Evolutionary conservation across 1,139 yeast species (phyloP), one percentile per base, ranked within the genome.

Genomic region (Yamadazyma atlantica): DNA sequence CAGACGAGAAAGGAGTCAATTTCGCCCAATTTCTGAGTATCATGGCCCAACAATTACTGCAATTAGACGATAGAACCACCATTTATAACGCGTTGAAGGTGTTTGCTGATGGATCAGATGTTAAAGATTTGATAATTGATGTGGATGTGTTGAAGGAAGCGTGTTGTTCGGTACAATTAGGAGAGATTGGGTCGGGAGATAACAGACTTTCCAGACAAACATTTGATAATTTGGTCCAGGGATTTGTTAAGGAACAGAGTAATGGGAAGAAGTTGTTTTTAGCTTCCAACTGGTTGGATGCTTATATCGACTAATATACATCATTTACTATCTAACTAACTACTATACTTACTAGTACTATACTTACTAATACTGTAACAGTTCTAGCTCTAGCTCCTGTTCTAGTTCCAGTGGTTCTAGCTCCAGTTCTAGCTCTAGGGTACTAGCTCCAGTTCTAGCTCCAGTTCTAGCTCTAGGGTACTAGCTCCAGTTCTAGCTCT

Each of bases 21-120:
- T 87, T 89, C 53, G 80, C 94, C 3, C 77, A 76, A 34, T 90
- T 82, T 57, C 66, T 85, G 53, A 77, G 83, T 4, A 64, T 82
- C 31, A 80, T 90, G 82, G 79, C 88, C 2, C 63, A 64, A 5
- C 78, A 77, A 43, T 59, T 85, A 35, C 66, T 71, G 38, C 71
- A 72, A 39, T 66, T 87, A 39, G 85, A 88, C 19, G 78, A 80
- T 38, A 68, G 75, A 31, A 65, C 67, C 21, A 86, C 86, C 40
- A 64, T 90, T 12, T 59, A 68, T 37, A 71, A 75, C 33, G 90
- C 95, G 4, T 71, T 89, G 47, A 69, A 69, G 41, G 77, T 78
- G 4, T 83, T 86, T 55, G 67, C 76, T 19, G 69, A 67, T 11
- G 49, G 48, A 6, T 26, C 34, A 9, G 53, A 49, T 31, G 45